Base-by-base conservation (phyloP, 1,284 basidiomycete species). In the Malassezia yamatoensis region DNA sequence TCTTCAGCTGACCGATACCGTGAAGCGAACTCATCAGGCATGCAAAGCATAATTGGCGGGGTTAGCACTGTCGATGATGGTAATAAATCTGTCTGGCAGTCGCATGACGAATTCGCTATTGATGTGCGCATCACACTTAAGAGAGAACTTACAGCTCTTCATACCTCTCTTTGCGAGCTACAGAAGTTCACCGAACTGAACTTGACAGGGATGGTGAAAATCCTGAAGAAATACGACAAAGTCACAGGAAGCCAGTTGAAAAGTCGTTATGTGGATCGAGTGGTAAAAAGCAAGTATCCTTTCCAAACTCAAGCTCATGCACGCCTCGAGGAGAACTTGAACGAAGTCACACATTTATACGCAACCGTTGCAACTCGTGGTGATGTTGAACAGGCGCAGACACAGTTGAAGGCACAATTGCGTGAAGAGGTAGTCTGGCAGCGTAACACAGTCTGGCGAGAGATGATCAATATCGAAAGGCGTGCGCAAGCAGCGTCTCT, bases 151-250 rank as follows among this genome's bases (percentile, higher is more conserved):
- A 88, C 88, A 1, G 84, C 81, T 45, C 79, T 91, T n/a, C 96
- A 88, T 75, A 84, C 90, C 39, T 80, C 59, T 38, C 60, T 62
- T 21, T 86, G 85, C n/a, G 85, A 87, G 36, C 80, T 96, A 54
- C 83, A 83, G 74, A 87, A 90, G n/a, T 99, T 90, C 66, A 84
- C 90, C 47, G 88, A 96, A 67, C 80, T 96, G 53, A 98, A 98
- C 77, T 82, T 88, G 70, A 88, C 88, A 0, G 94, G 91, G 0
- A 89, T 96, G 78, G 83, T 89, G 67, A 96, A 98, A 80, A 93
- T 96, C 38, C 75, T 96, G 68, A 98, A 98, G 77, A 96, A 96
- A 86, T 96, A 94, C 72, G 93, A 96, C 81, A 96, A 96, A 76
- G 88, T 94, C 62, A 89, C 85, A 1, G 84, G 85, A 63, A 87